Base-by-base conservation (phyloP, 805 yeast species). In the Metschnikowia cerradonensis region DNA sequence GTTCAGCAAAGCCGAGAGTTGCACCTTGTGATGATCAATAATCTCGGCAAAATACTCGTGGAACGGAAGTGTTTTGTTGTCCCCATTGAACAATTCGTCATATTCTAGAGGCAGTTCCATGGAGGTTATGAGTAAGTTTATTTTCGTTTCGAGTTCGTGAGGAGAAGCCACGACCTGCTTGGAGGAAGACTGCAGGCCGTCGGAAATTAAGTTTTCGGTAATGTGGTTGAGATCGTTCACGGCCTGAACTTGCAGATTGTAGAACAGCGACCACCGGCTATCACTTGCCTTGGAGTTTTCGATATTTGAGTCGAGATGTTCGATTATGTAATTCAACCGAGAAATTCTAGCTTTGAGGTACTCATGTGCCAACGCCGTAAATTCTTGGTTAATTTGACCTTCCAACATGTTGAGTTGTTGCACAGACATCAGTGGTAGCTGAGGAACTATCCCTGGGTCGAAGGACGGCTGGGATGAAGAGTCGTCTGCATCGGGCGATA, bases 101-200 rank as follows among this genome's bases (percentile, higher is more conserved):
- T 71, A 57, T 11, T 58, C 64, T 22, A 68, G 55, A 1, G 77
- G 77, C 55, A 68, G 64, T 47, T 68, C 70, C 5, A 69, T 51
- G 39, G 64, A 64, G 7, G 58, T 52, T 32, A 68, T 55, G 8
- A 73, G 54, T 31, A 62, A 70, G 5, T 55, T 40, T 10, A 73
- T 57, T 51, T 70, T 73, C 7, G 60, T 57, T 48, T 72, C 72
- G 47, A 64, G 65, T 33, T 68, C 71, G 6, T 59, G 61, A 8
- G 60, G 41, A 0, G 58, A 26, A 8, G 13, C 37, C 19, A 23
- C 2, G 20, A 6, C 20, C 19, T 44, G 31, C 11, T 34, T n/a
- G 34, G 41, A 19, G 22, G 30, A 20, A 4, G 20, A 2, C 22
- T 34, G 33, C 11, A 13, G 34, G 2, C 43, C 51, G 17, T 39